Conservation (phyloP, 2,329 filamentous ascomycete species). For the Ophiocordyceps camponoti-floridani region DNA sequence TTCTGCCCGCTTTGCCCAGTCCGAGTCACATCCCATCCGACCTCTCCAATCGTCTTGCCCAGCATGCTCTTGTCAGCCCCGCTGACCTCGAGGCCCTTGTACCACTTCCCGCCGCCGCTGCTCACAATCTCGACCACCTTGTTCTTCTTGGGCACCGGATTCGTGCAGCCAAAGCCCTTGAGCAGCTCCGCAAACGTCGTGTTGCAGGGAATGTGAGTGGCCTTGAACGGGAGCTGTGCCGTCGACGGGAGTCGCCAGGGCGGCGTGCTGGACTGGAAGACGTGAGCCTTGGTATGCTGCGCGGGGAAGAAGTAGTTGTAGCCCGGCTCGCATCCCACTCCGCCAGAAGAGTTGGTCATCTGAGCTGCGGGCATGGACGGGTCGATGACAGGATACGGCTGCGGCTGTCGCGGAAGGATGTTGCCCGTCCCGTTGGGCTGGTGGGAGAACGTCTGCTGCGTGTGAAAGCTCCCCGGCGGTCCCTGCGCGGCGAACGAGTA, state of each 20-base stretch:
- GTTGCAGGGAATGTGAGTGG: conserved; percentile 32
- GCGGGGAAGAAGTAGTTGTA: conserved; percentile 45
- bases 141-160: conserved; percentile 32
- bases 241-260: conserved; percentile 34
- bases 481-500: not conserved
- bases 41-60: conserved; percentile 29
- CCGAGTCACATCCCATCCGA: conserved; percentile 39
- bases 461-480: conserved; percentile 8
- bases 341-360: conserved; percentile 38
- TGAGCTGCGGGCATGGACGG: conserved; percentile 30
- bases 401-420: conserved; percentile 18
- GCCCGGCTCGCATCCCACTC: conserved; percentile 39
- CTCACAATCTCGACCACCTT: conserved; percentile 36
- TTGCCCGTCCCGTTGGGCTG: conserved; percentile 20
- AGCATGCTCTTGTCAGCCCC: conserved; percentile 31
- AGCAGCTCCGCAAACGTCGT: conserved; percentile 38
- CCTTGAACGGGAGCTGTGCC: conserved; percentile 25
- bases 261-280: conserved; percentile 30
- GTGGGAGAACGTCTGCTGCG: conserved; percentile 11
- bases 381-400: conserved; percentile 23
- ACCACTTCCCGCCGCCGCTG: conserved; percentile 39
- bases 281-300: conserved; percentile 40
- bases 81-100: conserved; percentile 31
- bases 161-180: conserved; percentile 37
- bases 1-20: conserved; percentile 28